phyloP scores from a whole-genome alignment of 768 basidiomycete species.

The Psilocybe tampanensis region DNA sequence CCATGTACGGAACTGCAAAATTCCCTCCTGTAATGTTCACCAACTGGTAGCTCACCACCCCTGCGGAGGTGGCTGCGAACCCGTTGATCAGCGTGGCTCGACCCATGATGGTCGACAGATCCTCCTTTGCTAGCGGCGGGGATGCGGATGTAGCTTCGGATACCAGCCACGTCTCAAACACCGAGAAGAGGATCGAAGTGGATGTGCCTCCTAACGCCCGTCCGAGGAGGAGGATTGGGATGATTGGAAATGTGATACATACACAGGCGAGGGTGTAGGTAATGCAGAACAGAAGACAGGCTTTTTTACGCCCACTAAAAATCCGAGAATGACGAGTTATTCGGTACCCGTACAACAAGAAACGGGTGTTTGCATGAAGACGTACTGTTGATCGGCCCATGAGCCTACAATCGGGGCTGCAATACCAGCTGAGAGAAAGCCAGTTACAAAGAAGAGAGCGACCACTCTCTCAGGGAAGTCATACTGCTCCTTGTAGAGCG shows the following conservation, averaged over 20 bases:
- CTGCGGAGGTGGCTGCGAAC: too few relatives aligned
- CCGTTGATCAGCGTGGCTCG: too few relatives aligned
- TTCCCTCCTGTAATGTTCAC: too few relatives aligned
- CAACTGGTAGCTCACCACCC: too few relatives aligned
- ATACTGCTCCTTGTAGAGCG: constrained; percentile 72
- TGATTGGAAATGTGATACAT: constrained; percentile 55
- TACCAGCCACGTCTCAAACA: constrained; percentile 79
- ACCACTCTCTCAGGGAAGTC: constrained; percentile 62
- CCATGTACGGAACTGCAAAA: too few relatives aligned
- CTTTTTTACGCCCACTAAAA: constrained; percentile 66
- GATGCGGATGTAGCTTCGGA: constrained; percentile 55
- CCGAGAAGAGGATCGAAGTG: constrained; percentile 75
- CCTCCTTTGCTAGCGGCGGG: constrained; percentile 46
- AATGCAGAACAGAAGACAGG: constrained; percentile 74
- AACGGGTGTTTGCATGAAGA: too few relatives aligned
- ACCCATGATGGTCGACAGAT: too few relatives aligned
- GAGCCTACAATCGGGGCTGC: constrained; percentile 72
- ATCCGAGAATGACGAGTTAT: too few relatives aligned
- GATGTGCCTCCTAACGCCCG: constrained; percentile 72
- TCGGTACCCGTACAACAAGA: too few relatives aligned
- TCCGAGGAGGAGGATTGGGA: constrained; percentile 64
- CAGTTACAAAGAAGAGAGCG: constrained; percentile 75
- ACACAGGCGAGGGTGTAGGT: constrained; percentile 63
- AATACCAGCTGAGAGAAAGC: constrained; percentile 71
- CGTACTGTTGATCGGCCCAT: constrained; percentile 79